Evolutionary conservation across 225 moss, liverwort and hornwort species (phyloP), one percentile per base, ranked within the genome.

Genomic region (Thuidium tamariscinum): DNA sequence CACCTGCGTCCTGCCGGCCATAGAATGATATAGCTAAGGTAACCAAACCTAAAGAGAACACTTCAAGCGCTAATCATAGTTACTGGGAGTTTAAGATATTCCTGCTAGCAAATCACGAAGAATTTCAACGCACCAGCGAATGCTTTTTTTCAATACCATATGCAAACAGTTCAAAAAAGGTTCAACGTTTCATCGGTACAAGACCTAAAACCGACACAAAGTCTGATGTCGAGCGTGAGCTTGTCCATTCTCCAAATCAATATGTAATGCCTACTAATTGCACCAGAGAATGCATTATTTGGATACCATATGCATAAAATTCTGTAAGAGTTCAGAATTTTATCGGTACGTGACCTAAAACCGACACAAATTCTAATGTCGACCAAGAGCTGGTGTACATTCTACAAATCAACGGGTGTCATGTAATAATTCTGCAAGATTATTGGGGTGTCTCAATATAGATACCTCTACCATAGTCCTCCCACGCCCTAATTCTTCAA

Each of bases 1-100:
- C 81, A 97, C 97, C 92, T 97, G 97, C 67, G 88, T 87, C 97
- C 97, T 97, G 94, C 64, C 10, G 16, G 16, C 7, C 65, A 39
- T 21, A 18, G 37, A 62, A 29, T 25, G 59, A 60, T 32, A 10
- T 16, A 60, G 37, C 41, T 19, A 7, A 37, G 27, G 37, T n/a
- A 29, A 48, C 37, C 20, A 51, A 73, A 46, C 73, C 61, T 11
- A 20, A 63, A 84, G 37, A 74, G 49, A 74, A 74, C 84, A 74
- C 61, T 48, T 74, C n/a, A 74, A 60, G 74, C 10, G 41, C 41
- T 54, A 5, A 67, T 46, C 67, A 52, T 27, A 67, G 18, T 18
- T 29, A 82, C 82, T 60, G 20, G 41, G 13, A 13, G 30, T 42
- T 42, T 13, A 79, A 13, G 42, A 60, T 29, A 54, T 39, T 82